Evolutionary conservation across 2,329 filamentous ascomycete genomes (phyloP).

Genomic region (Talaromyces sp.): DNA sequence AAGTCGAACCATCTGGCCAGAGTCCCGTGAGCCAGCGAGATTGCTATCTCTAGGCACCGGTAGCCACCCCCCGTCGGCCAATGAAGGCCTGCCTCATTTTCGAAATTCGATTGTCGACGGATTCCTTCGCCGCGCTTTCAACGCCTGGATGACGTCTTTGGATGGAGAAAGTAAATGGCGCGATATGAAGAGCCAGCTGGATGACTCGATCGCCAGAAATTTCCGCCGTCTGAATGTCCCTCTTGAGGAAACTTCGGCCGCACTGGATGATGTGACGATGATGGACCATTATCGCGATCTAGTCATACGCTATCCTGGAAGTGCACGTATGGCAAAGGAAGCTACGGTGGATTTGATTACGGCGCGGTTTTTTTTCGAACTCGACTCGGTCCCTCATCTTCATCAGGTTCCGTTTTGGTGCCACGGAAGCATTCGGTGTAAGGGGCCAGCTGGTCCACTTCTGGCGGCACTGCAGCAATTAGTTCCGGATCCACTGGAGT

Average conservation of each 20-base stretch:
- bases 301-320: constrained; percentile 18
- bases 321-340: constrained; percentile 11
- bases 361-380: constrained; percentile 18
- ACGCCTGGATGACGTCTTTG: background rate
- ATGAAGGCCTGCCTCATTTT: background rate
- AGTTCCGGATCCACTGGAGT: background rate
- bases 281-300: constrained; percentile 4
- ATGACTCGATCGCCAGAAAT: background rate
- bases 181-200: constrained; percentile 5
- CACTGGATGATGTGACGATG: background rate
- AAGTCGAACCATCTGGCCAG: background rate
- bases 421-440: background rate
- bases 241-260: constrained; percentile 9
- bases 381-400: background rate
- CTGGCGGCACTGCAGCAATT: background rate
- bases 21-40: background rate
- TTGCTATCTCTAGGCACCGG: background rate
- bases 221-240: constrained; percentile 9
- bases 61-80: background rate
- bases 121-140: constrained; percentile 1
- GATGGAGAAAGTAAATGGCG: background rate
- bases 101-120: background rate
- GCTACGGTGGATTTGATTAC: constrained; percentile 15
- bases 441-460: background rate
- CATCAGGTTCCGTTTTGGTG: background rate